Base-by-base conservation (phyloP, 1,284 basidiomycete species). In the Cutaneotrichosporon sp. region DNA sequence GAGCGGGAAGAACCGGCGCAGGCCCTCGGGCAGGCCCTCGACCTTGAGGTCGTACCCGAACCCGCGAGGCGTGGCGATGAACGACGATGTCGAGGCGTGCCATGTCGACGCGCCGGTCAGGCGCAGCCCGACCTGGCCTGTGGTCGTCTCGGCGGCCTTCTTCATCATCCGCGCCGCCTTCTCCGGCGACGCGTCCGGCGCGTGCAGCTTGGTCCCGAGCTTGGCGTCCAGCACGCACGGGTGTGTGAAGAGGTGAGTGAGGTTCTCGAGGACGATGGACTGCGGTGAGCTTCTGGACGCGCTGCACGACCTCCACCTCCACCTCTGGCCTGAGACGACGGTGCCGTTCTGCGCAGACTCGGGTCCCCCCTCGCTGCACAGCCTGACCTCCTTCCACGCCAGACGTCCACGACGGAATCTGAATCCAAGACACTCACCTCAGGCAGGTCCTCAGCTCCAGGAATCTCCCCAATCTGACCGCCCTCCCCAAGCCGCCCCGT, bases 201-300 rank as follows among this genome's bases (percentile, higher is more conserved):
- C 70, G 64, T 88, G 87, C 4, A 97, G 79, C 8, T 87, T 79
- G 0, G 87, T 91, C 1, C 93, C 93, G 19, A 97, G 84, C 73
- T 97, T 97, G 71, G 91, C 79, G 69, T 97, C 94, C 22, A 96
- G 78, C 48, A 96, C 83, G 64, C 87, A 90, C 3, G 93, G 91
- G 68, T 84, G 85, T 24, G 73, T 64, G 76, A 91, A 97, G 0
- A 79, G 68, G 60, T 84, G 75, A 1, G 86, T 77, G 7, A 94
- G 76, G 69, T 97, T 97, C 74, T 93, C 86, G 5, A 97, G 74
- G 22, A 96, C 90, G 52, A 96, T 77, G 55, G 80, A 84, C 76
- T 91, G 81, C 80, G 65, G 38, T 11, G 25, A 16, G 22, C 9
- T 17, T 12, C 22, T n/a, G n/a, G n/a, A n/a, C n/a, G n/a, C n/a